phyloP scores from a whole-genome alignment of 805 yeast genomes.

The Clavispora santaluciae region DNA sequence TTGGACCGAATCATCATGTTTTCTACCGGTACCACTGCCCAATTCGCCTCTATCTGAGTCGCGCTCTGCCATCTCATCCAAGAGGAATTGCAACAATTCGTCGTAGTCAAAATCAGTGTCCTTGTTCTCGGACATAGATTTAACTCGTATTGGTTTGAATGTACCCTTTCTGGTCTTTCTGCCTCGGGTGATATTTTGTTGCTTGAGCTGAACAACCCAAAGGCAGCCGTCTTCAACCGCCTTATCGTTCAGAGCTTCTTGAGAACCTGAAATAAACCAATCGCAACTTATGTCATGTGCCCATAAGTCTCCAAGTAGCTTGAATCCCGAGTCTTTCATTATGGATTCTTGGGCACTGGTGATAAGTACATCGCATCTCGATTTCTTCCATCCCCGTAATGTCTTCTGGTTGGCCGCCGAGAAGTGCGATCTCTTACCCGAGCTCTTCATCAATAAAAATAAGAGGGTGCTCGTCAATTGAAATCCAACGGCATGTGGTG shows the following conservation, averaged over 20 bases:
- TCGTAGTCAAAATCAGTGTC: slow-evolving; percentile 73
- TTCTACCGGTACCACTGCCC: neutral
- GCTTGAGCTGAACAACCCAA: slow-evolving; percentile 76
- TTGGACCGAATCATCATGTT: slow-evolving; percentile 2
- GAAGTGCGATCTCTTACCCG: slow-evolving; percentile 45
- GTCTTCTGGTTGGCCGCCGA: slow-evolving; percentile 11
- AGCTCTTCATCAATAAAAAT: slow-evolving; percentile 32
- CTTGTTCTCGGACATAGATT: slow-evolving; percentile 50
- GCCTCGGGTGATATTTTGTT: slow-evolving; percentile 37
- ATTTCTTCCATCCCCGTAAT: slow-evolving; percentile 21
- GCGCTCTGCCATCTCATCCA: slow-evolving; percentile 24
- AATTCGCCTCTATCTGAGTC: slow-evolving; percentile 11
- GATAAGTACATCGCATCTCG: slow-evolving; percentile 81
- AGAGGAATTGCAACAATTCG: slow-evolving; percentile 48
- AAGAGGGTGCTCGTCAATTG: slow-evolving; percentile 55
- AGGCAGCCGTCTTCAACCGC: slow-evolving; percentile 69
- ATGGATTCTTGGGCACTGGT: slow-evolving; percentile 58
- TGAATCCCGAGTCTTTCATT: slow-evolving; percentile 58
- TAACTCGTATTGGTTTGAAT: slow-evolving; percentile 73
- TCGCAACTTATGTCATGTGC: slow-evolving; percentile 75
- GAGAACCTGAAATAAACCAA: slow-evolving; percentile 27
- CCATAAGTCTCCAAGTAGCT: slow-evolving; percentile 67
- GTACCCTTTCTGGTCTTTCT: slow-evolving; percentile 27
- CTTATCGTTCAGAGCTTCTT: slow-evolving; percentile 60
- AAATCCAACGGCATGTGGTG: slow-evolving; percentile 73